These are phyloP conservation scores for Forsythia suspensa DNA, from an alignment of 257 asterid species.

Conservation along the genomic window DNA sequence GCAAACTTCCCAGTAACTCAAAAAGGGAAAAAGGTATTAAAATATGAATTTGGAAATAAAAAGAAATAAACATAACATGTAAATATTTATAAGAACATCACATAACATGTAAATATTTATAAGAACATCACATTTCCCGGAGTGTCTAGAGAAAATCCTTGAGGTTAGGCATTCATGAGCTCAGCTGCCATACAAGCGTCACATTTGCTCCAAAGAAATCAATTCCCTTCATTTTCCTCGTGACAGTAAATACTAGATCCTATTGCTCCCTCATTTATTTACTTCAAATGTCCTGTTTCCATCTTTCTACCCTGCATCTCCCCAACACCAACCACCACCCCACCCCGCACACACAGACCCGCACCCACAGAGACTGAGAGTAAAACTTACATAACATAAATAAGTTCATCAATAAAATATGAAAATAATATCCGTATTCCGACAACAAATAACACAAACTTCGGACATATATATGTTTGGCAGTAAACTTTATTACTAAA, in stretches of 20 bases:
- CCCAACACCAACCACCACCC: neutral
- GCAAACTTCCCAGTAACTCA: neutral
- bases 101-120: neutral
- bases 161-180: neutral
- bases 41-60: neutral
- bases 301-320: neutral
- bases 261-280: neutral
- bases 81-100: neutral
- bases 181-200: neutral
- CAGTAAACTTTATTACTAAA: neutral
- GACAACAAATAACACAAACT: neutral
- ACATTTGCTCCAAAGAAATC: neutral
- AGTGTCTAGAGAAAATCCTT: neutral
- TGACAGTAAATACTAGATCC: neutral
- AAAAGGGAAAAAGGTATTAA: neutral
- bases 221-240: conserved; percentile 1
- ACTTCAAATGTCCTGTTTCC: neutral
- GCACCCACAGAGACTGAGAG: neutral
- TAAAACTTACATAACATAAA: neutral
- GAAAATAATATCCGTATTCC: neutral
- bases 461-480: neutral
- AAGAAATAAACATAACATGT: neutral
- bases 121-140: neutral
- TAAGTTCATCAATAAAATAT: neutral
- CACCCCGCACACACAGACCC: neutral